Conservation (phyloP, 176 grass and related monocot species). For the Triticum turgidum region DNA sequence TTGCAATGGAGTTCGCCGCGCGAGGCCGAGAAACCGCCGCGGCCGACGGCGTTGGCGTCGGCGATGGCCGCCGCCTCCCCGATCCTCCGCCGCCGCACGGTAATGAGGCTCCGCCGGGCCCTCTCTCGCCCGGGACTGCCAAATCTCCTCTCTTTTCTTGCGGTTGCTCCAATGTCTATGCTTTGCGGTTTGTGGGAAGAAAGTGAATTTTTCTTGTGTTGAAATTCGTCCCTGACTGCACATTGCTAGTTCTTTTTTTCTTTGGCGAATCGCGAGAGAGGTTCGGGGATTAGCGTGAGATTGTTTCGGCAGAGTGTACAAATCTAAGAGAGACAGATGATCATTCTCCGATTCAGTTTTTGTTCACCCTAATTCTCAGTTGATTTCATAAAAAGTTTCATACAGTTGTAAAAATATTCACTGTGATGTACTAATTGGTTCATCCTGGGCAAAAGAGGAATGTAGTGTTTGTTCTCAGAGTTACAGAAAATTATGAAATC, state of each 20-base stretch:
- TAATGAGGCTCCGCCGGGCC: background rate
- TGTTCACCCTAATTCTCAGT: background rate
- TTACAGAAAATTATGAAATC: no score
- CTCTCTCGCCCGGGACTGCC: background rate
- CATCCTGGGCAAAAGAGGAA: background rate
- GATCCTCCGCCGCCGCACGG: background rate
- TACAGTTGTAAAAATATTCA: background rate
- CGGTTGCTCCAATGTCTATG: background rate
- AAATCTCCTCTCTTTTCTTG: background rate
- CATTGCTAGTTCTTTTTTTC: background rate
- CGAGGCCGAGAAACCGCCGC: background rate
- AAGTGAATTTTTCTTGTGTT: background rate
- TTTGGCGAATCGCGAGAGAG: no score
- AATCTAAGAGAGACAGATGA: background rate
- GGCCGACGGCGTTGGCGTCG: background rate
- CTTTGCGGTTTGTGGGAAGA: no score
- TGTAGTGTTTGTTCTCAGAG: background rate
- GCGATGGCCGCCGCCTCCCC: background rate
- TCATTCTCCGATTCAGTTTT: background rate
- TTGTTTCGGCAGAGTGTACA: background rate
- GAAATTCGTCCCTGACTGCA: background rate
- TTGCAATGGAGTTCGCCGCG: slow-evolving; percentile 20
- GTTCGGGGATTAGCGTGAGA: background rate
- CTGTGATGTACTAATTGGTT: background rate
- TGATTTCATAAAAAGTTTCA: background rate